Base-by-base conservation (phyloP, 139 green algal species). In the Chlorella vulgaris region DNA sequence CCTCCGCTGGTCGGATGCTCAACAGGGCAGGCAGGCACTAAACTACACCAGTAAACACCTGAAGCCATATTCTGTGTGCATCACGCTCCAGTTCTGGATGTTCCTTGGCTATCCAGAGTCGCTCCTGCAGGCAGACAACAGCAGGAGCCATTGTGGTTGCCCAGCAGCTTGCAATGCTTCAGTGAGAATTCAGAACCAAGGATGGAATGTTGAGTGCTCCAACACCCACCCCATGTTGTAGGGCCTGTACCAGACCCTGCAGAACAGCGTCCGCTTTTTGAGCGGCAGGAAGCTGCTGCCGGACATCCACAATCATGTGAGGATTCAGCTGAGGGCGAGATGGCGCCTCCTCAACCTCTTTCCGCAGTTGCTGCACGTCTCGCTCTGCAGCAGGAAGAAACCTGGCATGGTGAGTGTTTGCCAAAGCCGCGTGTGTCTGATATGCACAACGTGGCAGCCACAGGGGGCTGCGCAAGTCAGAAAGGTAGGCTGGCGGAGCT, bases 161-260 rank as follows among this genome's bases (percentile, higher is more conserved):
- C 3, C 40, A 33, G n/a, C 13, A 38, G 10, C 26, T 36, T 36
- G n/a, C 3, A 31, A n/a, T n/a, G n/a, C n/a, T n/a, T n/a, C n/a
- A n/a, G n/a, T n/a, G n/a, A n/a, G n/a, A n/a, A n/a, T n/a, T n/a
- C n/a, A n/a, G n/a, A n/a, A n/a, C n/a, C n/a, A n/a, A n/a, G n/a
- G n/a, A n/a, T n/a, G n/a, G n/a, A n/a, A n/a, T n/a, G n/a, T n/a
- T n/a, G n/a, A n/a, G n/a, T n/a, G n/a, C n/a, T n/a, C n/a, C n/a
- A n/a, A n/a, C n/a, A n/a, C n/a, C n/a, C 70, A 67, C 73, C 74
- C 70, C 55, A 38, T 80, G 29, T 38, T 80, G 13, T 38, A 80
- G 39, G 4, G 55, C 74, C 8, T 26, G 21, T 1, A 40, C 18
- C 13, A 80, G 61, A 36, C 74, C 74, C 28, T 58, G 13, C 74